Base-by-base conservation (phyloP, 192 early-diverging fungal species). In the Backusella luteola region DNA sequence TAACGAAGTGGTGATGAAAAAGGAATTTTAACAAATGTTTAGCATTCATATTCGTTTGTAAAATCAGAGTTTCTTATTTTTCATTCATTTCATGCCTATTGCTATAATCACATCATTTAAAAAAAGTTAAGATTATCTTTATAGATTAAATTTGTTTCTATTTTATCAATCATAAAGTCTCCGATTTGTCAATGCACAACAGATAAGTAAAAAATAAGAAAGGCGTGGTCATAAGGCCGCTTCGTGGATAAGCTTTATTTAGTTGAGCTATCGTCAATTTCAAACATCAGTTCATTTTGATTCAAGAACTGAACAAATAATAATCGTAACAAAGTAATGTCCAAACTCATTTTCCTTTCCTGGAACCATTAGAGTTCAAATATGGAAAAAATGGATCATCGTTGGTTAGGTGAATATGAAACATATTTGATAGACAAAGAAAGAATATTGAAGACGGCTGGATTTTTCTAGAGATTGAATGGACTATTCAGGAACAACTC, bases 221-320 rank as follows among this genome's bases (percentile, higher is more conserved):
- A 56, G 21, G 21, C 7, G n/a, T 56, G n/a, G 52, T 56, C 19
- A 56, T 56, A 21, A 23, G n/a, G 14, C 3, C 12, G 11, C 0
- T 17, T 44, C 1, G 19, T 9, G 21, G 21, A 23, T 56, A 56
- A 56, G n/a, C n/a, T 21, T 21, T 56, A 56, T 21, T 21, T 2
- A 32, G 32, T 32, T 32, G 3, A 32, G 32, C 2, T 32, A 32
- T 56, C 19, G 23, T 56, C 7, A 56, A 21, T 21, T 56, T 21
- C 53, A 56, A 56, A 56, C 53, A 56, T 56, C 53, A 56, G 53
- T 9, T 56, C 53, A 56, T 56, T 56, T 56, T 56, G n/a, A 21
- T 21, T 56, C n/a, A 53, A 53, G 49, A 53, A 21, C 17, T 53
- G 49, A 21, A 53, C 53, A 56, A 56, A 56, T 56, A 21, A 56